Percentiles rank a stretch among this genome's conserved stretches.
Evolutionary conservation across 1,284 basidiomycete species (phyloP).

Genomic region (Ceratobasidium sp.): DNA sequence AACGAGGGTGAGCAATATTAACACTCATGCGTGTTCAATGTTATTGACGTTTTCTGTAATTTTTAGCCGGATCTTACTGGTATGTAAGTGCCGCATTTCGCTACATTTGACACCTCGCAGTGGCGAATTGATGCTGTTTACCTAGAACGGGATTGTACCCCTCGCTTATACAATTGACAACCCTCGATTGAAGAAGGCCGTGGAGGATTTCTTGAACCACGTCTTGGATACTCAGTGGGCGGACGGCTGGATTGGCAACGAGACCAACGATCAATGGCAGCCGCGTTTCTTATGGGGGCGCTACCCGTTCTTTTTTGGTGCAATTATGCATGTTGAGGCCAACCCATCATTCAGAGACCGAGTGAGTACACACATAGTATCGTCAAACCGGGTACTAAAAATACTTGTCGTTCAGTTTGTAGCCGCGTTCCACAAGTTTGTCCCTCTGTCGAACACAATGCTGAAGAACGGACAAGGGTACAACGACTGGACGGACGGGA

Average conservation of each 20-base stretch:
- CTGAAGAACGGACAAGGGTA: conserved; percentile 21
- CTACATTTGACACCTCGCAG: background rate
- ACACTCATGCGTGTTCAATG: background rate
- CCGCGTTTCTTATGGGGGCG: conserved; percentile 32
- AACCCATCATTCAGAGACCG: conserved; percentile 25
- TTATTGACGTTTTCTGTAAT: background rate
- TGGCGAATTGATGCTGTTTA: background rate
- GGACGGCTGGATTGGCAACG: conserved; percentile 32
- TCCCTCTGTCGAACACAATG: conserved; percentile 32
- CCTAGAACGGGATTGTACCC: conserved; percentile 34
- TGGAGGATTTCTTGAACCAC: conserved; percentile 24
- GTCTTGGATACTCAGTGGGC: conserved; percentile 23
- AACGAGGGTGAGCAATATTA: conserved; percentile 22
- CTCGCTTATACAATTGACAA: conserved; percentile 29
- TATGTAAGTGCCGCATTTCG: conserved; percentile 21
- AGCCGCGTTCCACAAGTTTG: conserved; percentile 39
- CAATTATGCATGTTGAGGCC: conserved; percentile 31
- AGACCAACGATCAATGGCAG: conserved; percentile 31
- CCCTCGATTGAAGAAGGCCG: conserved; percentile 23
- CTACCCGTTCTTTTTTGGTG: conserved; percentile 37
- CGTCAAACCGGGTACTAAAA: background rate
- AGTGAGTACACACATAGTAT: background rate
- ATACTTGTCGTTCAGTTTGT: conserved; percentile 14
- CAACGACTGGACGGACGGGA: conserved; percentile 28
- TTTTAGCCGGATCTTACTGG: conserved; percentile 38